These are phyloP conservation scores for Globisporangium viniferum DNA, from an alignment of 352 stramenopile species.

Conservation along the genomic window DNA sequence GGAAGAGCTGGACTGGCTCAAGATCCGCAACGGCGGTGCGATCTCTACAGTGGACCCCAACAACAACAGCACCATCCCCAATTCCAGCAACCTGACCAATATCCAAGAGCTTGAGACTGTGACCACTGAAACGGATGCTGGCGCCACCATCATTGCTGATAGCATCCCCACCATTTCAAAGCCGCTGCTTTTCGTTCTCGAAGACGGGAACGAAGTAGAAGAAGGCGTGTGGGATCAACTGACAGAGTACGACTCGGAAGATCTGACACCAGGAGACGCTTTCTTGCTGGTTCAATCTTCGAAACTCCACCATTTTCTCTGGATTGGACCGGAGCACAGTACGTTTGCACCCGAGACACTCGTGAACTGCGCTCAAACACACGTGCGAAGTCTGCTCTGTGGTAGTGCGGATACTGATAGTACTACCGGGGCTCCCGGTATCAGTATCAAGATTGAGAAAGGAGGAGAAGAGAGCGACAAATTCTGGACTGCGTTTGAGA, in stretches of 20 bases:
- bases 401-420: not conserved
- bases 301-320: slow-evolving; percentile 26
- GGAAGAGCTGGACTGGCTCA: slow-evolving; percentile 34
- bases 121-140: not conserved
- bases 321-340: slow-evolving; percentile 27
- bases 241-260: slow-evolving; percentile 62
- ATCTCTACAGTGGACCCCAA: not conserved
- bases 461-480: slow-evolving; percentile 43
- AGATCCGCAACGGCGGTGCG: not conserved
- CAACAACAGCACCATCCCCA: not conserved
- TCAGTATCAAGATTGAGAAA: slow-evolving; percentile 19
- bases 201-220: slow-evolving; percentile 15
- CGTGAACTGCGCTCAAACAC: slow-evolving; percentile 18
- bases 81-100: not conserved
- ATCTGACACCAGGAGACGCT: slow-evolving; percentile 29
- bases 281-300: slow-evolving; percentile 33
- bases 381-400: not conserved
- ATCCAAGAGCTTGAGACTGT: not conserved
- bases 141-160: not conserved
- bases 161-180: not conserved
- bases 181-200: slow-evolving; percentile 39
- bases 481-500: slow-evolving; percentile 63
- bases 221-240: slow-evolving; percentile 41
- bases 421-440: not conserved
- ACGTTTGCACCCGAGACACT: slow-evolving; percentile 15